A percentile compares a stretch with the other conserved stretches of the same genome.
Evolutionary conservation across 2,329 filamentous ascomycete species (phyloP).

Genomic region (Bipolaris zeicola): DNA sequence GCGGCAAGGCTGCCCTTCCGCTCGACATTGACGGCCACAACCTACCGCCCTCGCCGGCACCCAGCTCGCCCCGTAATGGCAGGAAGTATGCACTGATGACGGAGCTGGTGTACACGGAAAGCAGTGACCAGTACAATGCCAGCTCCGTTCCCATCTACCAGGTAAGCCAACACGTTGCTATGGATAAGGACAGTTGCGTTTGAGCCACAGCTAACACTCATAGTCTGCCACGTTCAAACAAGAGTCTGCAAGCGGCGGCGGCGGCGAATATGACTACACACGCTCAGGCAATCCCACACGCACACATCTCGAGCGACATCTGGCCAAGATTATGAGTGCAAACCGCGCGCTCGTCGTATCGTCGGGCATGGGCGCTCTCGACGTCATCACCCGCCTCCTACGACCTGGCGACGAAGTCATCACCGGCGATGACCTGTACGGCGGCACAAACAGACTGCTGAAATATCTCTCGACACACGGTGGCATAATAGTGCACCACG

Average conservation of each 20-base stretch:
- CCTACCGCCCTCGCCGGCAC: conserved; percentile 72
- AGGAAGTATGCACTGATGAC: conserved; percentile 92
- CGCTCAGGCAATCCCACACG: conserved; percentile 96
- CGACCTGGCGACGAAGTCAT: conserved; percentile 95
- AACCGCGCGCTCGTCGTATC: conserved; percentile 88
- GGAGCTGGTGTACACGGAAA: conserved; percentile 94
- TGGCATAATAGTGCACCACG: conserved; percentile 92
- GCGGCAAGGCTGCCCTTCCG: conserved; percentile 50
- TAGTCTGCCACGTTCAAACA: conserved; percentile 97
- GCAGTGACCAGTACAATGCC: conserved; percentile 94
- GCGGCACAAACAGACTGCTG: conserved; percentile 89
- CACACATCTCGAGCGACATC: conserved; percentile 91
- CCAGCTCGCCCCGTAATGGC: conserved; percentile 85
- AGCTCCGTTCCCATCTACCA: conserved; percentile 98
- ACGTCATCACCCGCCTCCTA: conserved; percentile 91
- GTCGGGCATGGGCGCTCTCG: conserved; percentile 95
- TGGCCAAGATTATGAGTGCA: conserved; percentile 99
- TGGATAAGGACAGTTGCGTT: background rate
- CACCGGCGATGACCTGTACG: conserved; percentile 95
- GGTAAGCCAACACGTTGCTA: conserved; percentile 46
- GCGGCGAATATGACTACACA: conserved; percentile 94
- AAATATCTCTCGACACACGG: conserved; percentile 89
- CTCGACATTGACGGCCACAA: conserved; percentile 49
- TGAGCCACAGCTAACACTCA: conserved; percentile 20
- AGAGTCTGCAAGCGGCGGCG: conserved; percentile 75